Percentiles rank a stretch among this genome's conserved stretches.
phyloP scores from a whole-genome alignment of 2,329 filamentous ascomycete species.

The Colletotrichum sp. region DNA sequence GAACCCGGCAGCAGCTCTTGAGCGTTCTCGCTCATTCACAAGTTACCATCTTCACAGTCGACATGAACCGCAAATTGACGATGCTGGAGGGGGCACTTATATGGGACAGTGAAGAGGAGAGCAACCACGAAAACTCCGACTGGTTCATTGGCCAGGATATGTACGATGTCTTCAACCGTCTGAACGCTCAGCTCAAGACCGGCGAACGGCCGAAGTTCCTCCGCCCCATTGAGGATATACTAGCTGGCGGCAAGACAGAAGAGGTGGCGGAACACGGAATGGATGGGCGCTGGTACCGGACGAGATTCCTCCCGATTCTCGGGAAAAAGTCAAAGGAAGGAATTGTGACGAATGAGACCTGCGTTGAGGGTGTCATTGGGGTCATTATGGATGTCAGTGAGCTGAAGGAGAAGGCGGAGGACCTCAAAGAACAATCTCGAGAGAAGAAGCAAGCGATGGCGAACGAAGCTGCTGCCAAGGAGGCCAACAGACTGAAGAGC shows the following conservation, averaged over 20 bases:
- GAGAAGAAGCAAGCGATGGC: slow-evolving; percentile 75
- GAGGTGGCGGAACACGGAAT: slow-evolving; percentile 68
- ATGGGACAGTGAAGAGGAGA: slow-evolving; percentile 45
- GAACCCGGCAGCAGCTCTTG: slow-evolving; percentile 72
- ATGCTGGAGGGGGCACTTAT: slow-evolving; percentile 74
- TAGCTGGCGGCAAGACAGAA: slow-evolving; percentile 64
- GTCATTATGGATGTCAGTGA: slow-evolving; percentile 84
- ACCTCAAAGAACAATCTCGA: slow-evolving; percentile 66
- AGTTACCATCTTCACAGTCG: slow-evolving; percentile 77
- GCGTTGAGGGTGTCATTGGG: slow-evolving; percentile 75
- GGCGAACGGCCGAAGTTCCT: slow-evolving; percentile 55
- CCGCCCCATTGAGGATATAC: slow-evolving; percentile 65
- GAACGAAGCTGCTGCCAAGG: slow-evolving; percentile 79
- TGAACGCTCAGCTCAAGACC: slow-evolving; percentile 47
- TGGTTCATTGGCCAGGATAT: slow-evolving; percentile 66
- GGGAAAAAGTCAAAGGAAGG: slow-evolving; percentile 60
- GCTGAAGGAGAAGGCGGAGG: slow-evolving; percentile 67
- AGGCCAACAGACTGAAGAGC: slow-evolving; percentile 80
- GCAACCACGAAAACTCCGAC: slow-evolving; percentile 41
- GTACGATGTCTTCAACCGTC: slow-evolving; percentile 65
- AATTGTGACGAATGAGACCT: slow-evolving; percentile 47
- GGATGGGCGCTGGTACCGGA: slow-evolving; percentile 71
- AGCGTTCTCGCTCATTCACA: slow-evolving; percentile 77
- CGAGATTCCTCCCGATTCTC: slow-evolving; percentile 71
- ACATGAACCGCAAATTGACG: slow-evolving; percentile 64